Conservation (phyloP, 208 protist species). For the Naegleria gruberi region DNA sequence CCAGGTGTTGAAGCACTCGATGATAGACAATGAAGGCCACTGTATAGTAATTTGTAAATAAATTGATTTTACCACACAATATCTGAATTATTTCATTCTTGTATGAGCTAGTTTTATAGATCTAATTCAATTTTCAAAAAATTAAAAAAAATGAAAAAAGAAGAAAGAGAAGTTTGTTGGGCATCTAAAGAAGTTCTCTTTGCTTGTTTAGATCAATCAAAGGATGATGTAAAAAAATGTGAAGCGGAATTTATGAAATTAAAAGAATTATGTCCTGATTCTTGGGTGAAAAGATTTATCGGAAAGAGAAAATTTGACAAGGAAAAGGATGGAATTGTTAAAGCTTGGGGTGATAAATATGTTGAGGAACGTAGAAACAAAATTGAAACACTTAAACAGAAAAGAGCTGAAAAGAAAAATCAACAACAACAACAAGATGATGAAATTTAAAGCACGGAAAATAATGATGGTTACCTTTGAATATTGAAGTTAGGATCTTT, state of each 20-base stretch:
- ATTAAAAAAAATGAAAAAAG: constrained; percentile 9
- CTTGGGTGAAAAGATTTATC: not conserved
- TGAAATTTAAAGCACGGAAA: constrained; percentile 8
- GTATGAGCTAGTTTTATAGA: too few relatives aligned
- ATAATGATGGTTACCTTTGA: not conserved
- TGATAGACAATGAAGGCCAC: not conserved
- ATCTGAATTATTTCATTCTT: too few relatives aligned
- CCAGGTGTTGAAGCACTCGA: constrained; percentile 61
- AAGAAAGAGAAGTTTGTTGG: constrained; percentile 1
- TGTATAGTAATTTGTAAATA: too few relatives aligned
- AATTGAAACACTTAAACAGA: not conserved
- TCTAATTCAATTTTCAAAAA: too few relatives aligned
- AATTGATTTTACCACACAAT: too few relatives aligned
- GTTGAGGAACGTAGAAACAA: not conserved
- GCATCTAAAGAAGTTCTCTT: not conserved
- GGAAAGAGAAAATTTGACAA: constrained; percentile 22
- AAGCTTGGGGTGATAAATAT: not conserved
- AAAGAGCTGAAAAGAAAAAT: not conserved
- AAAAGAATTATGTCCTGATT: not conserved
- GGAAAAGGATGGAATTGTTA: constrained; percentile 18
- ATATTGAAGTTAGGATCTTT: too few relatives aligned
- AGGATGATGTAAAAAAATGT: not conserved
- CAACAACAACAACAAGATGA: constrained; percentile 22
- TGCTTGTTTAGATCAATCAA: not conserved
- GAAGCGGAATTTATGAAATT: not conserved